Conservation (phyloP, 2,329 filamentous ascomycete genomes). For the Coniella vitis region DNA sequence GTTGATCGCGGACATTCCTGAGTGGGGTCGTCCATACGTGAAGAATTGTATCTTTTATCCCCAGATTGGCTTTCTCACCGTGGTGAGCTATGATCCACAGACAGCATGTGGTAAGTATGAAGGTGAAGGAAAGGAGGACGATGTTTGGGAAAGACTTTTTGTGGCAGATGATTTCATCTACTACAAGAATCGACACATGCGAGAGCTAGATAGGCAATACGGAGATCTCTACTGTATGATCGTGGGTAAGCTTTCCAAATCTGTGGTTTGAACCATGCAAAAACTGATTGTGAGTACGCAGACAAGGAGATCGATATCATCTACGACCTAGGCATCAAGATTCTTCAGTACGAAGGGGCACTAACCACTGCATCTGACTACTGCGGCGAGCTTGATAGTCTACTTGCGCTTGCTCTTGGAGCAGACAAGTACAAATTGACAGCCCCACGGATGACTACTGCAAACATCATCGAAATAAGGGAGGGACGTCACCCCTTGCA, state of each 20-base stretch:
- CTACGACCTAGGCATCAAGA: conserved; percentile 62
- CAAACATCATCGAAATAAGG: conserved; percentile 66
- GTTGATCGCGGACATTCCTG: conserved; percentile 57
- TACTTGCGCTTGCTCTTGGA: conserved; percentile 72
- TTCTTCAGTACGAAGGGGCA: conserved; percentile 62
- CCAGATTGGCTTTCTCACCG: conserved; percentile 83
- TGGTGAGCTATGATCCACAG: conserved; percentile 55
- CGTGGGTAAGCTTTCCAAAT: conserved; percentile 50
- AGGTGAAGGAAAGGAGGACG: conserved; percentile 48
- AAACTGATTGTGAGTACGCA: conserved; percentile 23
- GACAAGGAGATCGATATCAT: conserved; percentile 88
- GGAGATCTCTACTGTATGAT: conserved; percentile 84
- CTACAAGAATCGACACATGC: conserved; percentile 82
- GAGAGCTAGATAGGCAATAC: conserved; percentile 69
- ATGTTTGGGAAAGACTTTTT: conserved; percentile 74
- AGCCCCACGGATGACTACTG: conserved; percentile 60
- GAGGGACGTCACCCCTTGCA: conserved; percentile 83
- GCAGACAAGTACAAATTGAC: conserved; percentile 68
- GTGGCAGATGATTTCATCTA: conserved; percentile 64
- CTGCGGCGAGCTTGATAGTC: conserved; percentile 80
- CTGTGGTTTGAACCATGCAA: background rate
- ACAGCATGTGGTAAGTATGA: conserved; percentile 56
- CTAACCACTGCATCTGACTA: conserved; percentile 67
- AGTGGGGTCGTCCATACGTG: conserved; percentile 45
- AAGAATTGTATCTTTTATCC: conserved; percentile 84